phyloP scores from a whole-genome alignment of 495 filamentous ascomycete species.

The Friedmanniomyces simplex region DNA sequence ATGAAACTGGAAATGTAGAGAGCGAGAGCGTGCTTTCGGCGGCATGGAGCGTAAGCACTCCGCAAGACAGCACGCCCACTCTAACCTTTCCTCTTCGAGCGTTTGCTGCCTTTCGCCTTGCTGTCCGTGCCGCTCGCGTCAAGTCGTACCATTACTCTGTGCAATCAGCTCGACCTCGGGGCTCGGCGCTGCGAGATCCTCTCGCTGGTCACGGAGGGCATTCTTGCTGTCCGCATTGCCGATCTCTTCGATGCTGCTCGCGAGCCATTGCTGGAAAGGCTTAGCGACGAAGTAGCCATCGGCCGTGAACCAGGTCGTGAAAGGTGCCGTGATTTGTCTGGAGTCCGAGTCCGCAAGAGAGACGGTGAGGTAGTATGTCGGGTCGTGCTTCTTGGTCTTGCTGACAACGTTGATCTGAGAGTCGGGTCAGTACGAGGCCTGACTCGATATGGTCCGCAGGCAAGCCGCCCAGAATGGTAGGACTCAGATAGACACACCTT shows the following conservation, averaged over 20 bases:
- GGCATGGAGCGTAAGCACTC: not conserved
- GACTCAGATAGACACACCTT: conserved; percentile 34
- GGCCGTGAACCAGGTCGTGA: conserved; percentile 77
- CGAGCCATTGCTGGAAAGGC: conserved; percentile 76
- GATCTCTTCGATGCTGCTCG: conserved; percentile 56
- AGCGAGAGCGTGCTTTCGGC: no score
- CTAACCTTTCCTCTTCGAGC: conserved; percentile 14
- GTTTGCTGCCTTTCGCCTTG: conserved; percentile 8
- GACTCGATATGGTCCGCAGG: no score
- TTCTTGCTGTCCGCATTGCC: conserved; percentile 55
- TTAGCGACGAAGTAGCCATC: conserved; percentile 71
- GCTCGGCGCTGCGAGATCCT: not conserved
- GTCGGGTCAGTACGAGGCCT: not conserved
- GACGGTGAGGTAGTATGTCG: conserved; percentile 65
- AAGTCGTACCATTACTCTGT: conserved; percentile 3
- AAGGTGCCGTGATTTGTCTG: conserved; percentile 52
- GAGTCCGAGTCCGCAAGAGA: conserved; percentile 1
- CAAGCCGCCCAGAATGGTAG: not conserved
- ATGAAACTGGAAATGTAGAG: no score
- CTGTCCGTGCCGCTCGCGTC: conserved; percentile 8
- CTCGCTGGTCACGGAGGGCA: conserved; percentile 25
- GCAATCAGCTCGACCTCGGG: not conserved
- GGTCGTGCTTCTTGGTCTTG: conserved; percentile 62
- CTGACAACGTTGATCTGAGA: conserved; percentile 53
- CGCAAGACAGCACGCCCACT: not conserved